Percentiles rank a stretch among this genome's conserved stretches.
These are phyloP conservation scores for Thielaviopsis euricoi DNA, from an alignment of 2,329 filamentous ascomycete genomes.

Conservation along the genomic window DNA sequence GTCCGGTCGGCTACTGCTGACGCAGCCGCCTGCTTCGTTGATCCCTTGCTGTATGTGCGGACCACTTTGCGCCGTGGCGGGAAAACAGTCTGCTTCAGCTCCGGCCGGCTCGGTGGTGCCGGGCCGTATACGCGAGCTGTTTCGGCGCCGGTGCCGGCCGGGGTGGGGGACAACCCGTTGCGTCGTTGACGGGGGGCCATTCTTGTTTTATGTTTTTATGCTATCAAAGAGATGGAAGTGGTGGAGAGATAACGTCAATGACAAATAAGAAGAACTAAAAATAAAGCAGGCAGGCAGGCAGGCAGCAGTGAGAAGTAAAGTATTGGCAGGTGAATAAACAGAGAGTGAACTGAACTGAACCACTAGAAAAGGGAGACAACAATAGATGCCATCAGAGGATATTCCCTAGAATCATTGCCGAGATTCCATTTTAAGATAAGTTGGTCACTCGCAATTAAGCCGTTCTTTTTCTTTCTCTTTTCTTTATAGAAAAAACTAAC, in stretches of 20 bases:
- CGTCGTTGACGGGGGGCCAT: neutral
- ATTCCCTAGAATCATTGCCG: neutral
- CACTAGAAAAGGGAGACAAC: neutral
- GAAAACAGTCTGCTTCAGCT: constrained; percentile 18
- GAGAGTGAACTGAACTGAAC: neutral
- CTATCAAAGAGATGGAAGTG: no score
- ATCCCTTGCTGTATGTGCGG: constrained; percentile 20
- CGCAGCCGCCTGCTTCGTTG: constrained; percentile 6
- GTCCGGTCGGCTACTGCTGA: no score
- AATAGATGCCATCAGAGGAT: neutral
- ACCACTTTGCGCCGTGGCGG: constrained; percentile 20
- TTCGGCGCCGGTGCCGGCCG: neutral
- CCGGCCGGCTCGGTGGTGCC: neutral
- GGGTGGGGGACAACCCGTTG: neutral
- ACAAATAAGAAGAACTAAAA: no score
- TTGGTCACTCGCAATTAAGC: neutral
- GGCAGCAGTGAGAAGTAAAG: neutral
- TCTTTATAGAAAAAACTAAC: neutral
- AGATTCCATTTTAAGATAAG: constrained; percentile 6
- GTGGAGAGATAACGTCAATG: no score
- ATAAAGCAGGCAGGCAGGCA: neutral
- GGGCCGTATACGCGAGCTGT: neutral
- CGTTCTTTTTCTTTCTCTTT: neutral
- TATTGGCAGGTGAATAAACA: neutral
- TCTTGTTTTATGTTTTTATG: no score